A percentile compares a stretch with the other conserved stretches of the same genome.
Conservation (phyloP, 352 stramenopile species). For the Phytophthora crassamura region DNA sequence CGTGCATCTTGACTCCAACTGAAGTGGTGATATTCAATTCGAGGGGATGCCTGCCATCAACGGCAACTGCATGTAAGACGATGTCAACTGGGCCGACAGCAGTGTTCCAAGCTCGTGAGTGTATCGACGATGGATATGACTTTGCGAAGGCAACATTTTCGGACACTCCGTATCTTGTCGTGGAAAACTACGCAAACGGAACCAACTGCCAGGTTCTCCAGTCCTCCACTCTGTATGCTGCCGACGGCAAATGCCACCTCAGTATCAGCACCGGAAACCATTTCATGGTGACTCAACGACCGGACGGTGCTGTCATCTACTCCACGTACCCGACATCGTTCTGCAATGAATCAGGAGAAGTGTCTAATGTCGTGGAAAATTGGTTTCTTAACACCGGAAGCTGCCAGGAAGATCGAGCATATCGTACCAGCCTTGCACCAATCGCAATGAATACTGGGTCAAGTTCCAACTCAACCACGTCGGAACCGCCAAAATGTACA, state of each 20-base stretch:
- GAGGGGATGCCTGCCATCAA: not conserved
- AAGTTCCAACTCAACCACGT: too few relatives aligned
- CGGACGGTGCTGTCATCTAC: not conserved
- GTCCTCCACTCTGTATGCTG: constrained; percentile 7
- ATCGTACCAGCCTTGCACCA: constrained; percentile 6
- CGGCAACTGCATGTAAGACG: constrained; percentile 2
- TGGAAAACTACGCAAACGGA: constrained; percentile 15
- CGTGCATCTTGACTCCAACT: constrained; percentile 4
- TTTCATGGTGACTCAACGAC: constrained; percentile 3
- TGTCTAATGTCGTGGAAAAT: constrained; percentile 2
- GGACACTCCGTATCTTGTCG: constrained; percentile 7
- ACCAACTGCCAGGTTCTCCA: constrained; percentile 16
- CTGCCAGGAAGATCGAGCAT: not conserved
- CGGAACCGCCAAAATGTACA: too few relatives aligned
- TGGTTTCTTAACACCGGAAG: constrained; percentile 16
- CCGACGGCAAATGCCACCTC: constrained; percentile 20
- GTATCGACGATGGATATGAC: constrained; percentile 7
- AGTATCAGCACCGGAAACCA: not conserved
- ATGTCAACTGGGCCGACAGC: not conserved
- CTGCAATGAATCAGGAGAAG: constrained; percentile 3
- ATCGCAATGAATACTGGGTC: not conserved
- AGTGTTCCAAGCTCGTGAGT: constrained; percentile 14
- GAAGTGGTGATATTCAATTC: not conserved
- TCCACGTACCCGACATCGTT: constrained; percentile 6
- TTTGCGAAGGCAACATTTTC: not conserved